Evolutionary conservation across 2,329 filamentous ascomycete genomes (phyloP), one percentile per base, ranked within the genome.

Genomic region (Talaromyces islandicus): DNA sequence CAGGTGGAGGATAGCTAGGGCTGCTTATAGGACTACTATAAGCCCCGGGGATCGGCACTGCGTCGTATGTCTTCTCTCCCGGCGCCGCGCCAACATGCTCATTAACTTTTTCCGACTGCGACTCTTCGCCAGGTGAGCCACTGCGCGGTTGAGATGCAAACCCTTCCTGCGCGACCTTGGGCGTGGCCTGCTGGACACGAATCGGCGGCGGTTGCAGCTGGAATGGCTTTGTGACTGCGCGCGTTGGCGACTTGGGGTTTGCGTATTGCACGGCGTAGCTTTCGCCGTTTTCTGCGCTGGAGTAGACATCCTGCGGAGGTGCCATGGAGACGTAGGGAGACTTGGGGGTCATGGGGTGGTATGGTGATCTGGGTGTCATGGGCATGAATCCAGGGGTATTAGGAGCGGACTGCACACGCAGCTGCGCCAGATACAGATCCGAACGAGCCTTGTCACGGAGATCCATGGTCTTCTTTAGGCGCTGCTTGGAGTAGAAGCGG

Each of bases 381-480:
- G 86, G 88, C 51, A 62, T 54, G 73, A 95, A 92, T 65, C 92
- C 92, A 12, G 93, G 93, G 0, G 93, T 97, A 81, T 97, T 97
- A 67, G 93, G 93, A 5, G 92, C 92, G 27, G 92, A 96, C 78
- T 97, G 92, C 21, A 86, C 80, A 67, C 88, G 88, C 48, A 92
- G 85, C 74, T 91, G 89, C 58, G 89, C 92, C 64, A 97, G 90
- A 81, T 97, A 97, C 65, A 99, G 85, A 74, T 97, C 92, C 63
- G 90, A 93, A 64, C 94, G 90, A 65, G 94, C 94, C 71, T 90
- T 89, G 82, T 99, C 94, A 69, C 94, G 91, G 73, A 90, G 82
- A 73, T 96, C 90, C 94, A 99, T 99, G 64, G 92, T 92, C 83
- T 97, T 97, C 77, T 89, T 88, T 64, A 99, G 90, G 73, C 90